Evolutionary conservation across 345 rosid species (phyloP).

Genomic region (Citrus sp.): DNA sequence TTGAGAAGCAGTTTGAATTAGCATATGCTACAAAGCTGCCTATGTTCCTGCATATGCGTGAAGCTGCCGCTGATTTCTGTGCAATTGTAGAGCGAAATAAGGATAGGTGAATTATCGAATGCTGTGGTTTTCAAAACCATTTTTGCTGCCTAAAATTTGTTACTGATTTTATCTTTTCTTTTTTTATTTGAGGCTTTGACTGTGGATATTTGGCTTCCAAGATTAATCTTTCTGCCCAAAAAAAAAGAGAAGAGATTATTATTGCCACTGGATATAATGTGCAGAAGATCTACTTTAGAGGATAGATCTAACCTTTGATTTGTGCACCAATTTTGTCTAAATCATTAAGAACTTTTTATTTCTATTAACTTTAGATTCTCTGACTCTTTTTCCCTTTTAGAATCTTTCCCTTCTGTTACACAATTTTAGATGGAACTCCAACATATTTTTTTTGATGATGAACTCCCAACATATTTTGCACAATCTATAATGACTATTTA

Average conservation of each 20-base stretch:
- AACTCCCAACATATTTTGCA: not conserved
- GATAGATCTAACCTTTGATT: not conserved
- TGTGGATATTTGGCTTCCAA: not conserved
- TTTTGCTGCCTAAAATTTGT: not conserved
- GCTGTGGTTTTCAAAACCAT: not conserved
- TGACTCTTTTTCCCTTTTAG: not conserved
- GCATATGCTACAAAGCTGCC: conserved; percentile 87
- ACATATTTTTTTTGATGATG: not conserved
- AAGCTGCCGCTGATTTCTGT: conserved; percentile 85
- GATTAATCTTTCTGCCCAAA: not conserved
- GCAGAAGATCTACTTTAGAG: not conserved
- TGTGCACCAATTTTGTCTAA: not conserved
- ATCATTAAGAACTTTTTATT: not conserved
- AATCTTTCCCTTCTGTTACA: not conserved
- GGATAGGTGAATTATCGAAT: conserved; percentile 44
- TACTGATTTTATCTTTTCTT: not conserved
- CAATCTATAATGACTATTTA: not conserved
- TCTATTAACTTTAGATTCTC: not conserved
- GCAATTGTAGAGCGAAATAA: conserved; percentile 69
- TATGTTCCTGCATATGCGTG: conserved; percentile 97
- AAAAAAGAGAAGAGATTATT: not conserved
- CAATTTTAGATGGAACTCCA: not conserved
- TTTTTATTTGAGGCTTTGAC: not conserved
- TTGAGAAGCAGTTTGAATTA: conserved; percentile 96
- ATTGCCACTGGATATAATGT: not conserved